Evolutionary conservation across 805 yeast species (phyloP).

Genomic region (Isabelozyma pseudorhagii): DNA sequence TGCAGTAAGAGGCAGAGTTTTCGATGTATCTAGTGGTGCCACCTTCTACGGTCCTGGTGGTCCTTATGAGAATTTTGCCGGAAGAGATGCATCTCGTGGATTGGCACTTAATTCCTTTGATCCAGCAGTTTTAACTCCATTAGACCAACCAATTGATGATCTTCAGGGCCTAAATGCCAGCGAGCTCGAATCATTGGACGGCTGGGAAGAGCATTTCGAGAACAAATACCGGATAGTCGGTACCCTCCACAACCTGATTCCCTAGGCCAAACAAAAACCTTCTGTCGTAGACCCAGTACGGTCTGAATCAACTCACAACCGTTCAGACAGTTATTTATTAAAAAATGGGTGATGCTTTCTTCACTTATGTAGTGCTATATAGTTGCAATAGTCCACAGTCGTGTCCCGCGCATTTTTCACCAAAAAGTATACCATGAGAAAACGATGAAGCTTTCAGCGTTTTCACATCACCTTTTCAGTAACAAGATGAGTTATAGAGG

Average conservation of each 20-base stretch:
- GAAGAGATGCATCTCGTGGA: conserved; percentile 93
- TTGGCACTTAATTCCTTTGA: conserved; percentile 88
- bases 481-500: conserved; percentile 33
- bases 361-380: too few species aligned
- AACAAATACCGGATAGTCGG: conserved; percentile 85
- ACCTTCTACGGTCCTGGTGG: conserved; percentile 95
- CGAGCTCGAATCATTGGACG: conserved; percentile 67
- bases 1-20: conserved; percentile 83
- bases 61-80: conserved; percentile 92
- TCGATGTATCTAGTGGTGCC: conserved; percentile 76
- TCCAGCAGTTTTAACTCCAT: conserved; percentile 53
- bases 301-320: too few species aligned
- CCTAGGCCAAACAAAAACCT: not conserved
- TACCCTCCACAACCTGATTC: conserved; percentile 29
- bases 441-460: conserved; percentile 2
- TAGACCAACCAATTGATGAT: conserved; percentile 76
- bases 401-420: not conserved
- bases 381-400: not conserved
- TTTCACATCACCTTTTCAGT: not conserved
- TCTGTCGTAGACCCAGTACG: not conserved
- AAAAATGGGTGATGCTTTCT: too few species aligned
- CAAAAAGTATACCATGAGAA: conserved; percentile 1
- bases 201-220: conserved; percentile 82
- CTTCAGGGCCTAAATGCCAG: conserved; percentile 56
- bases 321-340: not conserved